Percentiles rank a stretch among this genome's conserved stretches.
phyloP scores from a whole-genome alignment of 1,139 yeast species.

The Blastobotrys elegans region DNA sequence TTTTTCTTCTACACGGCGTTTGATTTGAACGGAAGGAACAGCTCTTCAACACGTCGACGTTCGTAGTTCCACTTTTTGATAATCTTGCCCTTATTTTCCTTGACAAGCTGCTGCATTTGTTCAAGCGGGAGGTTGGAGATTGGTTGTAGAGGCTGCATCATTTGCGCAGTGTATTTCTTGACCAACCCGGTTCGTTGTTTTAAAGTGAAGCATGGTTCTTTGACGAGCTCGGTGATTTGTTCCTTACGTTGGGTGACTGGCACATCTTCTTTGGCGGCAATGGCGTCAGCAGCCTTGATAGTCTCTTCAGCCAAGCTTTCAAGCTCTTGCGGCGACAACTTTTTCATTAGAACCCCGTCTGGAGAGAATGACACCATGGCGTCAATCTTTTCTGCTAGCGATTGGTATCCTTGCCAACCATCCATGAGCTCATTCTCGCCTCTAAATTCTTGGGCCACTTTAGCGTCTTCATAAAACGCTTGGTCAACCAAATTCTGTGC shows the following conservation, averaged over 20 bases:
- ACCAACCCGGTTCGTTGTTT: constrained; percentile 39
- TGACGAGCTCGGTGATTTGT: constrained; percentile 32
- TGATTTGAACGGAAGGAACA: constrained; percentile 12
- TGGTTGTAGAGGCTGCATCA: constrained; percentile 18
- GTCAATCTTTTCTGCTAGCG: constrained; percentile 28
- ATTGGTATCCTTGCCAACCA: constrained; percentile 30
- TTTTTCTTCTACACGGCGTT: not conserved
- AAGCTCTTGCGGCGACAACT: constrained; percentile 31
- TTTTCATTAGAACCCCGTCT: constrained; percentile 22
- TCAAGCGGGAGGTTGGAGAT: constrained; percentile 8
- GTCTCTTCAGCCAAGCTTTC: constrained; percentile 31
- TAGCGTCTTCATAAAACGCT: constrained; percentile 46
- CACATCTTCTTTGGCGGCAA: constrained; percentile 18
- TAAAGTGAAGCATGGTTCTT: constrained; percentile 36
- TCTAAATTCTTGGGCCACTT: constrained; percentile 43
- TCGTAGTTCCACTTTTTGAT: constrained; percentile 49
- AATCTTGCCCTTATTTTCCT: constrained; percentile 36
- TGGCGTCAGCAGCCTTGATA: constrained; percentile 19
- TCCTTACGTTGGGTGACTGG: constrained; percentile 21
- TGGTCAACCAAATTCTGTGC: constrained; percentile 60
- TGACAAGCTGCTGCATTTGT: constrained; percentile 34
- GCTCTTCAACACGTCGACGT: constrained; percentile 31
- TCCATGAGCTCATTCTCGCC: constrained; percentile 20
- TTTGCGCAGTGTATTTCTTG: constrained; percentile 41
- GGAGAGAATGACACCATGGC: constrained; percentile 24